Base-by-base conservation (phyloP, 2,329 filamentous ascomycete genomes). In the Orbilia brochopaga region DNA sequence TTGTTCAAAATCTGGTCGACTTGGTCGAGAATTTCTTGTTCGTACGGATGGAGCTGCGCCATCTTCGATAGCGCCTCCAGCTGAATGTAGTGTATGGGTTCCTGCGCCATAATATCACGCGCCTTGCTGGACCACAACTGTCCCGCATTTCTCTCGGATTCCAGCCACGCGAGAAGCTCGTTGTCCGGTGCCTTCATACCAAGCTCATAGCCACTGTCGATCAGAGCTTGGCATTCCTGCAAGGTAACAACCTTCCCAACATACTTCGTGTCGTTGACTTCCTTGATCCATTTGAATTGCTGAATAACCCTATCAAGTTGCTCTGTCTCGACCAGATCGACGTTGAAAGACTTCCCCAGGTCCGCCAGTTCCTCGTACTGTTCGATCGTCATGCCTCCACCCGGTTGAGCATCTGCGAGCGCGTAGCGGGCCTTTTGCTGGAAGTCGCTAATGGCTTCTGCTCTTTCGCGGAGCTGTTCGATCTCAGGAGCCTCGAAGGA, bases 401-500 rank as follows among this genome's bases (percentile, higher is more conserved):
- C 85, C 44, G 84, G 80, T 35, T 84, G 81, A 23, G 87, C 84
- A 75, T 89, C 89, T 65, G 87, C 83, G 48, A 97, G 83, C 50
- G 89, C 88, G 70, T 83, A 82, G 64, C 86, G 84, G 32, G 91
- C 92, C 76, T 88, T 89, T 64, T 86, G 84, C 79, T 93, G 92
- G 80, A 96, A 99, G 66, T 87, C 86, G 75, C 89, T 87, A 80
- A 99, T 94, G 57, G 89, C 88, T 74, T 90, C 87, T 69, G 90
- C 90, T 55, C 93, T 90, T 79, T 97, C 92, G 78, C 89, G 88
- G 60, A 99, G 83, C 74, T 91, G 89, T 40, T 84, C 84, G 77
- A 97, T 96, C 80, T 99, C 93, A 44, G 90, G 89, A 79, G 92
- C 96, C 76, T 97, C 92, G 78, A 99, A 99, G 13, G 90, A 91